Conservation (phyloP, 2,329 filamentous ascomycete genomes). For the Trichoderma gracile region DNA sequence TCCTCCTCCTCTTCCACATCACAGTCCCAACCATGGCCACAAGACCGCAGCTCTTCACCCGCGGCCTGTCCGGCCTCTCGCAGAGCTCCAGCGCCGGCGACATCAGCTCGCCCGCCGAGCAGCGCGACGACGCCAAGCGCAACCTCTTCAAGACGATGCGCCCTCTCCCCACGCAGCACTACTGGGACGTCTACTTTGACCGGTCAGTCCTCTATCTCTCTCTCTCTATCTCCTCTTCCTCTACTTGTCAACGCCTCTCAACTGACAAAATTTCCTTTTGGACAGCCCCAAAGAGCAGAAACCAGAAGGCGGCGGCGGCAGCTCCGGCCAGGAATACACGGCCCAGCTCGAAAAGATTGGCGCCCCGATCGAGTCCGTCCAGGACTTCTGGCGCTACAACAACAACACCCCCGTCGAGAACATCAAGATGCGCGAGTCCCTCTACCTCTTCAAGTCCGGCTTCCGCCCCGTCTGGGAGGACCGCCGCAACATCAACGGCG, state of each 20-base stretch:
- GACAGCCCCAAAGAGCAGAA: slow-evolving; percentile 33
- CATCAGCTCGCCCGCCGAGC: slow-evolving; percentile 67
- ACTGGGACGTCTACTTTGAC: slow-evolving; percentile 73
- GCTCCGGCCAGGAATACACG: slow-evolving; percentile 48
- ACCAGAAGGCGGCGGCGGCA: slow-evolving; percentile 39
- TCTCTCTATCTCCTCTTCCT: too few relatives aligned
- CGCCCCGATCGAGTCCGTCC: slow-evolving; percentile 71
- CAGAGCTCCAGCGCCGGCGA: slow-evolving; percentile 60
- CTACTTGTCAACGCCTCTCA: too few relatives aligned
- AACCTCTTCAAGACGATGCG: slow-evolving; percentile 77
- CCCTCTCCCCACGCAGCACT: slow-evolving; percentile 74
- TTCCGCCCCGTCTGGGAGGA: slow-evolving; percentile 83
- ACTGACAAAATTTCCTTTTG: too few relatives aligned
- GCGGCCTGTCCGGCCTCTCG: slow-evolving; percentile 62
- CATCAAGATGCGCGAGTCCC: slow-evolving; percentile 74
- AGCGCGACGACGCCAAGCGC: slow-evolving; percentile 77
- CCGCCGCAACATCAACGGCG: slow-evolving; percentile 79
- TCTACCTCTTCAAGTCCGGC: slow-evolving; percentile 78
- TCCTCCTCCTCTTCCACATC: background rate
- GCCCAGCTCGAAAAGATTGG: slow-evolving; percentile 62
- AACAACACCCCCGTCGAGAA: slow-evolving; percentile 78
- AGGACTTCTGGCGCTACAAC: slow-evolving; percentile 82
- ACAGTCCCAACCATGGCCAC: slow-evolving; percentile 50
- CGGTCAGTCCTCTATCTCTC: slow-evolving; percentile 41
- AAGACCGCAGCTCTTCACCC: slow-evolving; percentile 61